Conservation (phyloP, 306 rosid species). For the Acacia crassicarpa region DNA sequence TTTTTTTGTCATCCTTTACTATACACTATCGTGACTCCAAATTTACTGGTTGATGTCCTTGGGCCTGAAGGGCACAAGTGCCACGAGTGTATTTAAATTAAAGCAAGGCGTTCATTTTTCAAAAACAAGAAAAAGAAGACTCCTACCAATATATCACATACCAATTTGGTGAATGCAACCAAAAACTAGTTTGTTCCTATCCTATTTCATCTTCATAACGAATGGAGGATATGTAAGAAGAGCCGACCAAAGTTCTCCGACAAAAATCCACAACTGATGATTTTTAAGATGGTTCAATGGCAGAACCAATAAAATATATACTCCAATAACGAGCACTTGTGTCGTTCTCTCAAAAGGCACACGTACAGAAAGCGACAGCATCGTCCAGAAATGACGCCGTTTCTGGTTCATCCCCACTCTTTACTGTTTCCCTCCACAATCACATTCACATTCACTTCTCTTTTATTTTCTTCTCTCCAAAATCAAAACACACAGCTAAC, state of each 20-base stretch:
- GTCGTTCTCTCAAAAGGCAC: neutral
- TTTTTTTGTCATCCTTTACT: no score
- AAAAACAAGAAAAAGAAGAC: no score
- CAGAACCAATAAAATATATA: neutral
- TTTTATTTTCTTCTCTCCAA: neutral
- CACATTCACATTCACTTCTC: neutral
- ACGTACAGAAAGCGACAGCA: slow-evolving; percentile 27
- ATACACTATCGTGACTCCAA: no score
- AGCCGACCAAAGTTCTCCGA: neutral
- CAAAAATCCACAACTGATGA: neutral
- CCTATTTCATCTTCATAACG: no score
- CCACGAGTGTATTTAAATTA: no score
- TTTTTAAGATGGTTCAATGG: neutral
- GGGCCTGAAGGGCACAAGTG: no score
- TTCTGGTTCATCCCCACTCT: neutral
- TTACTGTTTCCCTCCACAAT: neutral
- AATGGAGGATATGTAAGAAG: neutral
- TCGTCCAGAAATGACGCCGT: slow-evolving; percentile 21
- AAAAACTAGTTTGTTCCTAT: no score
- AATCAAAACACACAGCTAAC: neutral
- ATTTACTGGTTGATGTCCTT: no score
- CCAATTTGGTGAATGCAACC: no score
- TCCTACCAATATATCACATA: no score
- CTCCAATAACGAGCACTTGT: neutral
- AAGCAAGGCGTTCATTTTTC: no score